Base-by-base conservation (phyloP, 1,139 yeast species). In the Taiozyma sp. region DNA sequence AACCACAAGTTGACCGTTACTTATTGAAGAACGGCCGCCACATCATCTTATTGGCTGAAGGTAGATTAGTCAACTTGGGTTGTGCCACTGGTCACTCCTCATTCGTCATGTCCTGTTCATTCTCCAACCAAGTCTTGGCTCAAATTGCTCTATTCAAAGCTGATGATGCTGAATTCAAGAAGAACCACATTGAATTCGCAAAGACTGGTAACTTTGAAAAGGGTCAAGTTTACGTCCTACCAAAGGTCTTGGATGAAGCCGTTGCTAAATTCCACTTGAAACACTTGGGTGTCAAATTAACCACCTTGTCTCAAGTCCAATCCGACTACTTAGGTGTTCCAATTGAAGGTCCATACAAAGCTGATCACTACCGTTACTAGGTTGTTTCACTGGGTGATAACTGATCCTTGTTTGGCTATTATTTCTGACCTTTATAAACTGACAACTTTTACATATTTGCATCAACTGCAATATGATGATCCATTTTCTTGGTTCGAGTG, bases 1-100 rank as follows among this genome's bases (percentile, higher is more conserved):
- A 93, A 83, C 98, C 99, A 69, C 98, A 92, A 80, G 99, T 93
- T 70, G 99, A 93, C 87, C 89, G 99, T 81, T 93, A 76, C 87
- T 81, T 90, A 75, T 76, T 93, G 80, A 78, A 83, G 71, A 80
- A 80, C 68, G 99, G 99, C 70, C 90, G 88, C 74, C 99, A 93
- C 81, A 72, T 93, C 70, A 92, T 93, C 78, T 83, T 93, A 72
- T 87, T 93, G 70, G 99, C 99, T 65, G 97, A 92, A 78, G 99
- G 99, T 79, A 92, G 99, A 83, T 87, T 93, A 71, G 99, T 93
- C 74, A 93, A 93, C 92, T 84, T 93, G 75, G 99, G 99, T 69
- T 95, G 99, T 81, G 99, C 99, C 73, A 95, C 99, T 70, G 99
- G 99, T 72, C 99, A 93, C 83, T 88, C 99, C 55, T 91, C 98